Percentiles rank a stretch among this genome's conserved stretches.
These are phyloP conservation scores for Lophiotrema nucula DNA, from an alignment of 495 filamentous ascomycete species.

Conservation along the genomic window DNA sequence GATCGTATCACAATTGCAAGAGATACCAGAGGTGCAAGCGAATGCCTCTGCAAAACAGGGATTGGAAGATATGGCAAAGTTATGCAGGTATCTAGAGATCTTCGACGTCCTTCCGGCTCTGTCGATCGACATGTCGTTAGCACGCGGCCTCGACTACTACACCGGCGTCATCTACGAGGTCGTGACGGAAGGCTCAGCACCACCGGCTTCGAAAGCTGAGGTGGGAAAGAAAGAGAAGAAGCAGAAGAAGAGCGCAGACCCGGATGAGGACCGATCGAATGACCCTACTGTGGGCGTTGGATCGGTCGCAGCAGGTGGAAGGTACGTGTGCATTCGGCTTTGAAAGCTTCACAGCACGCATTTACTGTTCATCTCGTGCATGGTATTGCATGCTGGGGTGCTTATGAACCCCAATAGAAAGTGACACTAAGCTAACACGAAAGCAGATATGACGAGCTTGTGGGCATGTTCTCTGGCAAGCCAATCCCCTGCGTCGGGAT, in stretches of 20 bases:
- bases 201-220: constrained; percentile 42
- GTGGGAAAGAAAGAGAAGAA: constrained; percentile 51
- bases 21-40: constrained; percentile 59
- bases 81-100: constrained; percentile 78
- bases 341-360: no score
- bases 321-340: no score
- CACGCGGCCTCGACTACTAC: constrained; percentile 89
- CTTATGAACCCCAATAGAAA: no score
- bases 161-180: constrained; percentile 94
- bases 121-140: constrained; percentile 79
- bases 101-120: constrained; percentile 69
- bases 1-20: constrained; percentile 48
- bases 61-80: constrained; percentile 74
- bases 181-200: constrained; percentile 78
- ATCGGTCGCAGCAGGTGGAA: constrained; percentile 86
- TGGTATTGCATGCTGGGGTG: no score
- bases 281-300: constrained; percentile 83
- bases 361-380: no score
- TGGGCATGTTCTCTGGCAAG: constrained; percentile 88
- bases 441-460: constrained; percentile 88
- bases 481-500: constrained; percentile 92
- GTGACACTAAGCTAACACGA: no score
- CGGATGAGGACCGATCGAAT: constrained; percentile 76
- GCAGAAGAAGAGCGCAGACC: constrained; percentile 50
- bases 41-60: constrained; percentile 75